Evolutionary conservation across 192 early-diverging fungal species (phyloP).

Genomic region (Gamsiella multidivaricata): DNA sequence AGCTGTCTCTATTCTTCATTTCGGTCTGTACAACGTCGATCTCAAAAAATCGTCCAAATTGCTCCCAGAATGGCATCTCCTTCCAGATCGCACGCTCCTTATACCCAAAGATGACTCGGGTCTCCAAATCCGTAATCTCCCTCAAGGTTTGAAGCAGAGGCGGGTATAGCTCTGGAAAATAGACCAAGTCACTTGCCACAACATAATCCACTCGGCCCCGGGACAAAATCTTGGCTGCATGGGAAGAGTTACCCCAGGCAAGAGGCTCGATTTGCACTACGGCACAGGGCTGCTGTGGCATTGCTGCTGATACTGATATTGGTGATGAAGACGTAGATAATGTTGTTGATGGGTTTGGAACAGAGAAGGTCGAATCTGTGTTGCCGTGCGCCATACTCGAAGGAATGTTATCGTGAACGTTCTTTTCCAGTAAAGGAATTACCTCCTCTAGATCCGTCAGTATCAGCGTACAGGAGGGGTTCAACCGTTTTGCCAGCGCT

Average conservation of each 20-base stretch:
- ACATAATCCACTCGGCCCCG: slow-evolving; percentile 54
- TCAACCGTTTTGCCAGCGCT: slow-evolving; percentile 51
- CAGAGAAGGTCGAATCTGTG: too few relatives aligned
- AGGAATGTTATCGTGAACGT: slow-evolving; percentile 32
- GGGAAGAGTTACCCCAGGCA: slow-evolving; percentile 58
- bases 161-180: slow-evolving; percentile 63
- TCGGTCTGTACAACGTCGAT: slow-evolving; percentile 58
- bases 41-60: slow-evolving; percentile 64
- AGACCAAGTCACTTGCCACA: slow-evolving; percentile 60
- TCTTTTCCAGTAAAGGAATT: slow-evolving; percentile 56
- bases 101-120: slow-evolving; percentile 61
- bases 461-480: slow-evolving; percentile 37
- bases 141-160: slow-evolving; percentile 53
- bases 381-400: too few relatives aligned
- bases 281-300: slow-evolving; percentile 3
- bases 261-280: slow-evolving; percentile 40
- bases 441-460: slow-evolving; percentile 64
- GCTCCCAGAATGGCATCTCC: slow-evolving; percentile 64
- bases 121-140: slow-evolving; percentile 47
- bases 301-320: neutral
- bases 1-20: neutral
- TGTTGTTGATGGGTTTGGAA: neutral
- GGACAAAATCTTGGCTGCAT: slow-evolving; percentile 28
- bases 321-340: slow-evolving; percentile 1
- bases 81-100: slow-evolving; percentile 61